Evolutionary conservation across 208 protist species (phyloP).

Genomic region (Trypanosoma platydactyli): DNA sequence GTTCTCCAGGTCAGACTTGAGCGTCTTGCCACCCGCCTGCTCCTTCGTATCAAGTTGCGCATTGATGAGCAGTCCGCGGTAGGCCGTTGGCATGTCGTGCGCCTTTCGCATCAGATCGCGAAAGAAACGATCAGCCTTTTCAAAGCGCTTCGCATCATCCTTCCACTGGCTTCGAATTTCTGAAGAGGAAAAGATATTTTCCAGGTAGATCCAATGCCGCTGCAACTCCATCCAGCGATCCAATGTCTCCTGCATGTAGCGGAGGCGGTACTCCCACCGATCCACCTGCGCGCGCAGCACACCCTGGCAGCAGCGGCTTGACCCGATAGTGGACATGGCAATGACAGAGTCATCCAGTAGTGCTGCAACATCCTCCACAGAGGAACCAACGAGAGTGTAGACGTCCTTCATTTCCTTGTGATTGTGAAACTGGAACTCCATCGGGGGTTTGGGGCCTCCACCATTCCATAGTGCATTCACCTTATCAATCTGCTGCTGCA

Average conservation of each 20-base stretch:
- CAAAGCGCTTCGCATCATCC: constrained; percentile 94
- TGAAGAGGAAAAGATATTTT: constrained; percentile 95
- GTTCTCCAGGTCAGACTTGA: constrained; percentile 85
- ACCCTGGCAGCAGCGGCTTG: constrained; percentile 91
- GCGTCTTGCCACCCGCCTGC: constrained; percentile 45
- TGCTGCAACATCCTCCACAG: constrained; percentile 93
- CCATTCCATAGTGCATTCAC: constrained; percentile 93
- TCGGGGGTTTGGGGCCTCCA: constrained; percentile 87
- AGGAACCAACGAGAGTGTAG: constrained; percentile 86
- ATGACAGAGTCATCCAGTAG: constrained; percentile 92
- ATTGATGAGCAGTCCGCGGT: constrained; percentile 88
- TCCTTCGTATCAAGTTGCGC: constrained; percentile 71
- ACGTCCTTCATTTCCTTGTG: constrained; percentile 94
- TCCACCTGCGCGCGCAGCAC: constrained; percentile 93
- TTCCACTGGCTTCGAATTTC: constrained; percentile 97
- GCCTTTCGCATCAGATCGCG: constrained; percentile 94
- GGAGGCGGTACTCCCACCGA: constrained; percentile 92
- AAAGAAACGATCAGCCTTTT: constrained; percentile 93
- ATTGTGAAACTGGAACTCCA: constrained; percentile 93
- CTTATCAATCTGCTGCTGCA: constrained; percentile 96
- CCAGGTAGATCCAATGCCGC: constrained; percentile 96
- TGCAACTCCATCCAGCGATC: constrained; percentile 95
- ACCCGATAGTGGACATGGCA: constrained; percentile 92
- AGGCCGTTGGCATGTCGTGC: constrained; percentile 90
- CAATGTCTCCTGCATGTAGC: constrained; percentile 93